These are phyloP conservation scores for Vigna mungo DNA, from an alignment of 306 rosid species.

Conservation along the genomic window DNA sequence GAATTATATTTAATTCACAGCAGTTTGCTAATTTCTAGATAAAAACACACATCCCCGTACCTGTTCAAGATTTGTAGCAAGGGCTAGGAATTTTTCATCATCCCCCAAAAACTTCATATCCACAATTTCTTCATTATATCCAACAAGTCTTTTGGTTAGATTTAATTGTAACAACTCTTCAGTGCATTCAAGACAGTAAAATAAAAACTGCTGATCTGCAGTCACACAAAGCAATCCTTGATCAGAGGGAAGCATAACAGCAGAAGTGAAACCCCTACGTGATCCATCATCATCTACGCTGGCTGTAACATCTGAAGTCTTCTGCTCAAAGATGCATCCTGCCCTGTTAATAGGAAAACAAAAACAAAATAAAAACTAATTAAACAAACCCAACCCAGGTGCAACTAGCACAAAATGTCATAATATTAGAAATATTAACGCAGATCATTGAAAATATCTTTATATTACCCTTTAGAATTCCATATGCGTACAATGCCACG, in stretches of 20 bases:
- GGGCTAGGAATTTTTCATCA: slow-evolving; percentile 84
- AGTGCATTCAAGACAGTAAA: slow-evolving; percentile 66
- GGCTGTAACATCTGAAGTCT: slow-evolving; percentile 72
- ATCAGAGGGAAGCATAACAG: slow-evolving; percentile 68
- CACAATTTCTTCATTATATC: slow-evolving; percentile 90
- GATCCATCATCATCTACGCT: slow-evolving; percentile 61
- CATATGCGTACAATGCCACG: slow-evolving; percentile 87
- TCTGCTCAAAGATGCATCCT: slow-evolving; percentile 90
- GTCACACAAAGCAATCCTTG: slow-evolving; percentile 96
- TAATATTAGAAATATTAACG: slow-evolving; percentile 29
- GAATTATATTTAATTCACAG: background rate
- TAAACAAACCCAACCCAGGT: background rate
- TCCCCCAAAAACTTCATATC: slow-evolving; percentile 93
- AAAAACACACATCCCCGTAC: slow-evolving; percentile 47
- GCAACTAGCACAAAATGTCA: slow-evolving; percentile 16
- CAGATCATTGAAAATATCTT: slow-evolving; percentile 1
- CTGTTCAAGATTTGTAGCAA: slow-evolving; percentile 98
- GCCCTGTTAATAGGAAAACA: slow-evolving; percentile 64
- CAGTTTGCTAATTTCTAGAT: slow-evolving; percentile 32
- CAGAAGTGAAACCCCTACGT: slow-evolving; percentile 90
- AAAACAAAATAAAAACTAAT: too few relatives aligned
- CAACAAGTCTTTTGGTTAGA: slow-evolving; percentile 82
- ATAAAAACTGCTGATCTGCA: slow-evolving; percentile 90
- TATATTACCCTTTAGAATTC: slow-evolving; percentile 87
- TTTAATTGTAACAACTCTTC: slow-evolving; percentile 58